These are phyloP conservation scores for Fusarium bactridioides DNA, from an alignment of 2,329 filamentous ascomycete genomes.

Conservation along the genomic window DNA sequence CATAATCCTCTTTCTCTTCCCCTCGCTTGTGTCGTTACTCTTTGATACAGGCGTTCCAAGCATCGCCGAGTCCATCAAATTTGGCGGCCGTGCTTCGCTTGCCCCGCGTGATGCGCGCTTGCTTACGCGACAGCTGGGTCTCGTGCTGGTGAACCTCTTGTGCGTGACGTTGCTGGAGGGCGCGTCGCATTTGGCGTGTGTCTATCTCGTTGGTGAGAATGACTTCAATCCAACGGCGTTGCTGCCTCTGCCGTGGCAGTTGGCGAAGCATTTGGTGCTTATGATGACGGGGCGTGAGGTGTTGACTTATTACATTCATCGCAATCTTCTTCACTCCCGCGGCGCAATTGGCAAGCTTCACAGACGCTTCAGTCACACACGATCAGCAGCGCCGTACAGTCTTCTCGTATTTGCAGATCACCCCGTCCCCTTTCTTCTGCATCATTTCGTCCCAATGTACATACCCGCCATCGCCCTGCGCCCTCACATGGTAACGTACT, in stretches of 20 bases:
- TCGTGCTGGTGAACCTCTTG: constrained; percentile 57
- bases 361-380: constrained; percentile 58
- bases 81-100: constrained; percentile 62
- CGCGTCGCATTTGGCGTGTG: constrained; percentile 49
- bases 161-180: constrained; percentile 55
- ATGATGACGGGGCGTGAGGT: constrained; percentile 61
- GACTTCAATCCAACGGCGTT: constrained; percentile 58
- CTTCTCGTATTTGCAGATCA: constrained; percentile 74
- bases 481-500: constrained; percentile 76
- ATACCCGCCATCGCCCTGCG: constrained; percentile 70
- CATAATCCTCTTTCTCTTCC: constrained; percentile 74
- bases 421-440: constrained; percentile 68
- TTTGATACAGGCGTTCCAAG: constrained; percentile 78
- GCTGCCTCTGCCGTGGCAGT: constrained; percentile 62
- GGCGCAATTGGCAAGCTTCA: constrained; percentile 53
- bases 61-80: constrained; percentile 73
- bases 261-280: constrained; percentile 57
- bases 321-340: constrained; percentile 69
- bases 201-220: constrained; percentile 46
- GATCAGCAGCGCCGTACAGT: constrained; percentile 65
- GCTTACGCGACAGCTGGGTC: constrained; percentile 48
- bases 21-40: constrained; percentile 74
- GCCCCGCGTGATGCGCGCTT: constrained; percentile 53
- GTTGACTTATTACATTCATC: constrained; percentile 78
- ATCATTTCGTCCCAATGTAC: constrained; percentile 71